Evolutionary conservation across 2,329 filamentous ascomycete genomes (phyloP).

Genomic region (Colletotrichum abscissum): DNA sequence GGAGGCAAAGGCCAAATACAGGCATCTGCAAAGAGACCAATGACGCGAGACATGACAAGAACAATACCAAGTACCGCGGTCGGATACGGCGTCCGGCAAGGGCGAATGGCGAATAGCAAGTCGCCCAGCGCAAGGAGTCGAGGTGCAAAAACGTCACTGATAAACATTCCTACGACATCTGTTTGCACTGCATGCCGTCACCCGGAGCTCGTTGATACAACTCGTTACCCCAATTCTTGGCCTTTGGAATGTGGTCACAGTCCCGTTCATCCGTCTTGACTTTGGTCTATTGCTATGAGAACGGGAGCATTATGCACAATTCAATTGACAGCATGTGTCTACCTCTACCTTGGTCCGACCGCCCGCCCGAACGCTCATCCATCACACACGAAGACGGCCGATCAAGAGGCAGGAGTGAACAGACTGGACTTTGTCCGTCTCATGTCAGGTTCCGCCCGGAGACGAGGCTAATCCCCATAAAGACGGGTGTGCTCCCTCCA

Average conservation of each 20-base stretch:
- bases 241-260: conserved; percentile 8
- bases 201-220: conserved; percentile 4
- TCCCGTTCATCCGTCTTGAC: background rate
- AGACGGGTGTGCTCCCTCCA: background rate
- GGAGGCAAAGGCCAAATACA: background rate
- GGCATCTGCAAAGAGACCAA: background rate
- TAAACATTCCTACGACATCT: conserved; percentile 1
- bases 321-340: conserved; percentile 10
- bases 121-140: background rate
- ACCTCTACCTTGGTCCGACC: conserved; percentile 1
- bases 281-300: background rate
- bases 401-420: conserved; percentile 4
- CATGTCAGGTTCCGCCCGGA: background rate
- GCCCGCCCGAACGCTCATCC: conserved; percentile 1
- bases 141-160: conserved; percentile 3
- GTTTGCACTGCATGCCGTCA: conserved; percentile 12
- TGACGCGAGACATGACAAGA: background rate
- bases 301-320: conserved; percentile 1
- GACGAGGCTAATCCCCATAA: conserved; percentile 20
- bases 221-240: background rate
- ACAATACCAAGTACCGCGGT: background rate
- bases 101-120: background rate
- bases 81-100: background rate
- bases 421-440: conserved; percentile 17
- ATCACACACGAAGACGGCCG: background rate